These are phyloP conservation scores for Ulota crispa DNA, from an alignment of 225 moss, liverwort and hornwort species.

Conservation along the genomic window DNA sequence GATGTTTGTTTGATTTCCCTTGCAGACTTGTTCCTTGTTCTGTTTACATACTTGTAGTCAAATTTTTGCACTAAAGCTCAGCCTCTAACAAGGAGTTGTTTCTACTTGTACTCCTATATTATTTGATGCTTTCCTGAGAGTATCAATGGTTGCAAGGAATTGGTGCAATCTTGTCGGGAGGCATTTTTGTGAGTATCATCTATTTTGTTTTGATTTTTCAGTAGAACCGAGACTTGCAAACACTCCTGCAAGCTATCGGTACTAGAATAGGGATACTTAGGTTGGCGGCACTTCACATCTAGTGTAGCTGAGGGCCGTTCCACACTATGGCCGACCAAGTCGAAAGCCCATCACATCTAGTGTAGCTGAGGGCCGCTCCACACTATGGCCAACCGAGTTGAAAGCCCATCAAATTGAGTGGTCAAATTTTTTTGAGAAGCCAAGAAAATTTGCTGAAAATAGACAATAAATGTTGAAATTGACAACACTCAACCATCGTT, in stretches of 20 bases:
- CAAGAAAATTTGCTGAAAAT: too few species aligned
- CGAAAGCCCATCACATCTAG: too few species aligned
- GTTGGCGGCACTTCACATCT: background rate
- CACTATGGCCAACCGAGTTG: too few species aligned
- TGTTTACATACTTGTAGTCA: background rate
- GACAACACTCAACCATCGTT: too few species aligned
- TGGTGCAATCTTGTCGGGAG: background rate
- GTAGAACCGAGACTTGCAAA: background rate
- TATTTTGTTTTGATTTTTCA: background rate
- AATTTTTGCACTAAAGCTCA: background rate
- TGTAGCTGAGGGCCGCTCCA: too few species aligned
- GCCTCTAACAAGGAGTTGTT: background rate
- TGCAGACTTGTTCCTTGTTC: too few species aligned
- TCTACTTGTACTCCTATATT: background rate
- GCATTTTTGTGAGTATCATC: background rate
- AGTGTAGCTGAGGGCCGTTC: background rate
- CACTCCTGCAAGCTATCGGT: background rate
- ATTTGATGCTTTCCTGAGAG: slow-evolving; percentile 1
- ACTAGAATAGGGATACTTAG: background rate
- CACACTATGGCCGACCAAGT: too few species aligned
- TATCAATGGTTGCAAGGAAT: background rate
- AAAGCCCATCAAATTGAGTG: too few species aligned
- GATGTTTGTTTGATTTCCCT: background rate
- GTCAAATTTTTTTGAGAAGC: too few species aligned
- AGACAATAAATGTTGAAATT: too few species aligned